A percentile compares a stretch with the other conserved stretches of the same genome.
Evolutionary conservation across 495 filamentous ascomycete genomes (phyloP).

Genomic region (Penicillium roqueforti): DNA sequence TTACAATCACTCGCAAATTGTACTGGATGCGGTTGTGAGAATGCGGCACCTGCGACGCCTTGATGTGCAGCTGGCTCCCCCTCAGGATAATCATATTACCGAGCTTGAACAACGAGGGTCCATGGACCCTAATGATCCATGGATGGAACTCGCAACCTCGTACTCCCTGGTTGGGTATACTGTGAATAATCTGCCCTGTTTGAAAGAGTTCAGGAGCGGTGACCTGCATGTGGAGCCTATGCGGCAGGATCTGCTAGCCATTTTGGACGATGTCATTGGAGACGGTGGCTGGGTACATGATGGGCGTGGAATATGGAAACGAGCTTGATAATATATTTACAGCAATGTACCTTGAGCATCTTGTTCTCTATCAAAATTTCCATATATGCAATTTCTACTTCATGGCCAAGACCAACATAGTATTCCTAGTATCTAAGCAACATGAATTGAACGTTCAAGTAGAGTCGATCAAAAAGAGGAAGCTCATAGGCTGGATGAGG

Average conservation of each 20-base stretch:
- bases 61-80: constrained; percentile 33
- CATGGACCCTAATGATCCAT: constrained; percentile 41
- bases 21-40: constrained; percentile 27
- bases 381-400: not conserved
- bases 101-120: constrained; percentile 40
- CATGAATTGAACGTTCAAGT: not conserved
- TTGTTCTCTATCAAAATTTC: not conserved
- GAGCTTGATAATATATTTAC: not conserved
- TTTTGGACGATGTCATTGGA: constrained; percentile 23
- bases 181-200: constrained; percentile 20
- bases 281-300: constrained; percentile 28
- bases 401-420: not conserved
- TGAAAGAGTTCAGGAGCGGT: constrained; percentile 26
- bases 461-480: not conserved
- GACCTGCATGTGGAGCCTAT: constrained; percentile 33
- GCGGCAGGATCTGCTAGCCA: constrained; percentile 23
- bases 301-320: constrained; percentile 14
- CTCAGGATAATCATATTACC: constrained; percentile 27
- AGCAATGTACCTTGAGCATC: not conserved
- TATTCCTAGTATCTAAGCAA: too few species aligned
- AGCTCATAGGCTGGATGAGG: not conserved
- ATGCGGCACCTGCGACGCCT: constrained; percentile 30
- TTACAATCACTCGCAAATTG: constrained; percentile 40
- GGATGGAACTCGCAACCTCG: constrained; percentile 42
- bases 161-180: constrained; percentile 37